These are phyloP conservation scores for Aspergillus sp. DNA, from an alignment of 2,329 filamentous ascomycete genomes.

Conservation along the genomic window DNA sequence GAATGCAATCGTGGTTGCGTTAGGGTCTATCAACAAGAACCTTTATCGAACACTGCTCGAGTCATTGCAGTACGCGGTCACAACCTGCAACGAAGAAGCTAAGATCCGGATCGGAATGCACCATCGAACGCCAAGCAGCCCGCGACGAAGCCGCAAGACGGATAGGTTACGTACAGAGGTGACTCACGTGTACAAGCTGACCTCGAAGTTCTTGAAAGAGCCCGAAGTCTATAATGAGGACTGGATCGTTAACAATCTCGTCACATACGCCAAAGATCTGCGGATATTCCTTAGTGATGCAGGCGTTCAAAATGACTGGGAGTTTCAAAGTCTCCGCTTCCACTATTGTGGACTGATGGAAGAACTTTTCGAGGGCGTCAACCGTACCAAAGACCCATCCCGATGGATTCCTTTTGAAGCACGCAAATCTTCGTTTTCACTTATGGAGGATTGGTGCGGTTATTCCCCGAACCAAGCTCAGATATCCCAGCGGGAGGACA, in stretches of 20 bases:
- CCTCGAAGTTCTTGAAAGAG: conserved; percentile 81
- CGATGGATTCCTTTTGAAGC: conserved; percentile 98
- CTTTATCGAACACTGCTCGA: conserved; percentile 90
- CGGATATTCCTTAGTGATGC: conserved; percentile 93
- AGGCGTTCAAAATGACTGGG: conserved; percentile 91
- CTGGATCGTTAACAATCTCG: conserved; percentile 85
- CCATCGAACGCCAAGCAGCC: conserved; percentile 78
- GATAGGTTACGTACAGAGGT: conserved; percentile 90
- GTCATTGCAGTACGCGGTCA: conserved; percentile 82
- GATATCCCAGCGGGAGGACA: conserved; percentile 78
- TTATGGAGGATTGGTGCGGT: conserved; percentile 99
- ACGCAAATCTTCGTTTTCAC: conserved; percentile 86
- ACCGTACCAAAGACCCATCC: conserved; percentile 77
- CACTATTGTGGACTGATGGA: conserved; percentile 95
- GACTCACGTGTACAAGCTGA: conserved; percentile 93
- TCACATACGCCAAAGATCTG: conserved; percentile 85
- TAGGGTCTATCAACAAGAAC: conserved; percentile 93
- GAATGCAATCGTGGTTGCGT: conserved; percentile 84
- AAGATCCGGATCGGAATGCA: conserved; percentile 74
- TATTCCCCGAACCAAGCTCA: conserved; percentile 89
- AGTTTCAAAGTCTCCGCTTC: conserved; percentile 84
- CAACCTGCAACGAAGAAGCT: conserved; percentile 83
- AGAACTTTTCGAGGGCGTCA: conserved; percentile 87
- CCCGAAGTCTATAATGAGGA: conserved; percentile 79
- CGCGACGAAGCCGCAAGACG: conserved; percentile 76